These are phyloP conservation scores for Exsudoporus frostii DNA, from an alignment of 768 basidiomycete species.

Conservation along the genomic window DNA sequence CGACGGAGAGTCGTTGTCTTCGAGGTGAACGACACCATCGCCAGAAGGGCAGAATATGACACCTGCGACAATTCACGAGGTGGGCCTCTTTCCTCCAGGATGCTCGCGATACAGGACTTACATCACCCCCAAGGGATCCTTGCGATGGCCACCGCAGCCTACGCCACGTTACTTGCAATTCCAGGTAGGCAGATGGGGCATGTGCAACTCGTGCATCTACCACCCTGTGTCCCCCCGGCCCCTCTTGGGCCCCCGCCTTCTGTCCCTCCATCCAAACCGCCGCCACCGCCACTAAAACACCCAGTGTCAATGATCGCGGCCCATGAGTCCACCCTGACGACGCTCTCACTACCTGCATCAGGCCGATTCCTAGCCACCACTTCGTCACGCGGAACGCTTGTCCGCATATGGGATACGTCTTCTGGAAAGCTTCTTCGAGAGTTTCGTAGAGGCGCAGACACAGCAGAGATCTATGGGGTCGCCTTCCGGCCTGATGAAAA, in stretches of 20 bases:
- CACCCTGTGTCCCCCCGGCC: conserved; percentile 66
- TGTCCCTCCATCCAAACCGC: conserved; percentile 50
- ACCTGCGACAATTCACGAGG: conserved; percentile 86
- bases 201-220: conserved; percentile 82
- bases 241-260: conserved; percentile 56
- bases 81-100: conserved; percentile 31
- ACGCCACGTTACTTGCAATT: conserved; percentile 80
- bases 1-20: conserved; percentile 79
- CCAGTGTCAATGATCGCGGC: conserved; percentile 81
- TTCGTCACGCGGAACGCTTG: conserved; percentile 77
- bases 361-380: conserved; percentile 82
- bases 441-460: conserved; percentile 82
- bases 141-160: conserved; percentile 72
- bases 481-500: conserved; percentile 83
- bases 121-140: conserved; percentile 57
- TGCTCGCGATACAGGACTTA: conserved; percentile 2
- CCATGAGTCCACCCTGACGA: conserved; percentile 75
- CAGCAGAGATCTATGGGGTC: conserved; percentile 88
- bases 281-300: conserved; percentile 55
- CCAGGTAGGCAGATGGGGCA: conserved; percentile 86
- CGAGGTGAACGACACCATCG: conserved; percentile 58
- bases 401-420: conserved; percentile 80
- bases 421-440: conserved; percentile 75
- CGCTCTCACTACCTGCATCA: conserved; percentile 73
- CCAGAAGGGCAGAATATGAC: conserved; percentile 75